These are phyloP conservation scores for Saturnispora dispora DNA, from an alignment of 805 yeast genomes.

Conservation along the genomic window DNA sequence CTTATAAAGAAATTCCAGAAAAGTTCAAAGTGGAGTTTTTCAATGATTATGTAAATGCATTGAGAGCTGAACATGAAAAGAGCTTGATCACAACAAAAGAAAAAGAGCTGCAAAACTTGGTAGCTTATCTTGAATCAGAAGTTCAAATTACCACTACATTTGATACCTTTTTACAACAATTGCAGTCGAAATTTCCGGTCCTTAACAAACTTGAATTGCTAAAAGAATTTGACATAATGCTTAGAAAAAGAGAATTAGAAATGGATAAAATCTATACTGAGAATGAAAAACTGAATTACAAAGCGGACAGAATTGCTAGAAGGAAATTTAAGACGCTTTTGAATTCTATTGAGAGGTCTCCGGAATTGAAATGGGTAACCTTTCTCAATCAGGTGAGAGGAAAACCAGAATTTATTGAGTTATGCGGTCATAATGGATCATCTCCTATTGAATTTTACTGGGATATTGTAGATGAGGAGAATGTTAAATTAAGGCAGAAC, in stretches of 20 bases:
- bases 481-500: slow-evolving; percentile 45
- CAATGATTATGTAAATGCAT: slow-evolving; percentile 35
- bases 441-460: slow-evolving; percentile 67
- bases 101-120: slow-evolving; percentile 46
- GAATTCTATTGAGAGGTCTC: slow-evolving; percentile 26
- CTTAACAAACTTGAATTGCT: slow-evolving; percentile 54
- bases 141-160: slow-evolving; percentile 2
- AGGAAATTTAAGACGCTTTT: slow-evolving; percentile 46
- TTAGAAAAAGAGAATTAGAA: slow-evolving; percentile 20
- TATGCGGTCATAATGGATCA: slow-evolving; percentile 74
- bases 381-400: slow-evolving; percentile 41
- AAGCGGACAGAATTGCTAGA: slow-evolving; percentile 58
- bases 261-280: slow-evolving; percentile 23
- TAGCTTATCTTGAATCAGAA: slow-evolving; percentile 33
- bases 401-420: slow-evolving; percentile 45
- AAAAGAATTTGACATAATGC: slow-evolving; percentile 33
- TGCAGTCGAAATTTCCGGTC: slow-evolving; percentile 39
- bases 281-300: slow-evolving; percentile 35
- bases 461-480: slow-evolving; percentile 60
- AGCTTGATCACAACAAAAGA: slow-evolving; percentile 25
- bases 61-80: slow-evolving; percentile 29
- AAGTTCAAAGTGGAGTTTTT: slow-evolving; percentile 47
- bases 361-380: slow-evolving; percentile 53
- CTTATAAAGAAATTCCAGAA: slow-evolving; percentile 53
- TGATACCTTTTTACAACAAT: neutral